Percentiles rank a stretch among this genome's conserved stretches.
Evolutionary conservation across 768 basidiomycete genomes (phyloP).

Genomic region (Termitomyces sp.): DNA sequence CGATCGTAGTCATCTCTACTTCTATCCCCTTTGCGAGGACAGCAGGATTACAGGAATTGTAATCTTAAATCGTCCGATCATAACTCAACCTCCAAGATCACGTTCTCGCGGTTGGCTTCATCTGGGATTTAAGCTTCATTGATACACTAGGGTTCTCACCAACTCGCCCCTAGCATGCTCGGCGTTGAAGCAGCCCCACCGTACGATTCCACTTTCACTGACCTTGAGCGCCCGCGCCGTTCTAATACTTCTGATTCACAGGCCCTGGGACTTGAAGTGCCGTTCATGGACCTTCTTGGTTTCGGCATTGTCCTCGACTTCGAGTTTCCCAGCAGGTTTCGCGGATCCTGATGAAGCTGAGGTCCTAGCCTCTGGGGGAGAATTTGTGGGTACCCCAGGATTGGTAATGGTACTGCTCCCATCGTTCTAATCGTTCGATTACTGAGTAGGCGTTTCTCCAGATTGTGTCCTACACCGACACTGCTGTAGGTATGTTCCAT

Average conservation of each 20-base stretch:
- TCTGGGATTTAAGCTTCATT: no score
- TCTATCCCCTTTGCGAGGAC: no score
- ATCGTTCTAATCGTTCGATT: background rate
- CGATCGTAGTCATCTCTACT: no score
- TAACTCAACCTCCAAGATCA: no score
- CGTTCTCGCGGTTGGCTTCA: no score
- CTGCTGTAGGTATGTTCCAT: constrained; percentile 25
- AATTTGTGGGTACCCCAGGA: constrained; percentile 27
- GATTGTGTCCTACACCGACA: constrained; percentile 28
- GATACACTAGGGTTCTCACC: no score
- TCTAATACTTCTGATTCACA: constrained; percentile 1
- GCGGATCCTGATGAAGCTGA: constrained; percentile 23
- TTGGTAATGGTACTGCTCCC: constrained; percentile 18
- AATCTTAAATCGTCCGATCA: no score
- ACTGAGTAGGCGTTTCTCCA: constrained; percentile 1
- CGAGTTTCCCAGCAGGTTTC: constrained; percentile 29
- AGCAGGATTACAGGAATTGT: no score
- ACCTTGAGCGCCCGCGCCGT: background rate
- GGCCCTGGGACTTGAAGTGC: constrained; percentile 29
- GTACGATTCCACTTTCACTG: background rate
- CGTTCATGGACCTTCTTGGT: constrained; percentile 24
- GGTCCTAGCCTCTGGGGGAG: constrained; percentile 20
- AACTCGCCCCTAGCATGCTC: background rate
- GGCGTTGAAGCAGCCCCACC: background rate
- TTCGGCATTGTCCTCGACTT: constrained; percentile 14